Percentiles rank a stretch among this genome's conserved stretches.
These are phyloP conservation scores for Cladosporium sphaerospermum DNA, from an alignment of 2,329 filamentous ascomycete species.

Conservation along the genomic window DNA sequence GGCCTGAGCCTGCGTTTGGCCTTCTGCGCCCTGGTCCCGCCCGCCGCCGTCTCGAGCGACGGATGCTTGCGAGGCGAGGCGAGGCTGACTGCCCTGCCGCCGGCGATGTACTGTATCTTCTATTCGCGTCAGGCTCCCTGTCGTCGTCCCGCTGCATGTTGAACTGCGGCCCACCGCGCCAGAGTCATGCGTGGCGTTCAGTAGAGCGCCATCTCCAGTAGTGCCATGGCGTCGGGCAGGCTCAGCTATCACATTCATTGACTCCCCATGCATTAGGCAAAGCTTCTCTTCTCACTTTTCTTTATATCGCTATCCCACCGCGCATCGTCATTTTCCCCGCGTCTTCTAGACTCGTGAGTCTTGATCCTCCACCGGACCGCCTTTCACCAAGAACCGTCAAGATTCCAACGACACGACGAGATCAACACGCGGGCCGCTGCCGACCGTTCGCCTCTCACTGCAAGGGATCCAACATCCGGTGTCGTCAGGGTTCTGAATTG, in stretches of 20 bases:
- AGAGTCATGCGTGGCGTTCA: constrained; percentile 5
- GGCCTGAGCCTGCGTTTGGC: no score
- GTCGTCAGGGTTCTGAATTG: constrained; percentile 12
- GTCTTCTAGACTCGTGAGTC: no score
- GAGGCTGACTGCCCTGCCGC: not conserved
- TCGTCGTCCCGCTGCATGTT: not conserved
- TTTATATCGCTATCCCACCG: constrained; percentile 11
- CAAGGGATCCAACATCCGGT: constrained; percentile 15
- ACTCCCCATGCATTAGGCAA: constrained; percentile 8
- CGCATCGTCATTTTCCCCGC: constrained; percentile 17
- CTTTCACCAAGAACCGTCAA: constrained; percentile 6
- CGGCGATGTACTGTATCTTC: not conserved
- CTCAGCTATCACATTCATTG: constrained; percentile 7
- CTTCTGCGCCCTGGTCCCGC: not conserved
- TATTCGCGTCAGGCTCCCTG: not conserved
- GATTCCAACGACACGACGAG: constrained; percentile 10
- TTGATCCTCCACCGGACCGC: no score
- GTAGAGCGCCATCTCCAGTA: constrained; percentile 2
- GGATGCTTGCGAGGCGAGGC: not conserved
- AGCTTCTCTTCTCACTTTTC: constrained; percentile 6
- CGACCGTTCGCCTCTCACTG: constrained; percentile 12
- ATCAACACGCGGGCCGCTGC: constrained; percentile 15
- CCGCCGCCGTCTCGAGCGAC: constrained; percentile 2
- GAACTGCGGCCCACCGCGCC: not conserved
- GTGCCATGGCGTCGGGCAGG: constrained; percentile 5